Evolutionary conservation across 352 stramenopile genomes (phyloP).

Genomic region (Globisporangium sylvaticum): DNA sequence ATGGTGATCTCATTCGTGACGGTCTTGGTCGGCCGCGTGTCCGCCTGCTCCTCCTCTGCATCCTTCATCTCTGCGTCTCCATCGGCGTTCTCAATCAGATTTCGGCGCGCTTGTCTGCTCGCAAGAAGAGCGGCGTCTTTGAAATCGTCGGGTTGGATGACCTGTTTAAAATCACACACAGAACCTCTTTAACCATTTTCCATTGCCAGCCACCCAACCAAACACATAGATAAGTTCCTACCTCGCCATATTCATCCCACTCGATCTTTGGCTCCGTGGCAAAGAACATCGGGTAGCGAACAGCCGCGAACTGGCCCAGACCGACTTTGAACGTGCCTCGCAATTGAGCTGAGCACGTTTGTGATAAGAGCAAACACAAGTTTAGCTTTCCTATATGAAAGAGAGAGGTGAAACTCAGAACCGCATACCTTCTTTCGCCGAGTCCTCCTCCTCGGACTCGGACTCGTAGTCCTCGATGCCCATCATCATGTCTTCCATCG

Average conservation of each 20-base stretch:
- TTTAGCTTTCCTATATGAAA: not conserved
- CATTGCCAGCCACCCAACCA: not conserved
- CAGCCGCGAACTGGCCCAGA: constrained; percentile 76
- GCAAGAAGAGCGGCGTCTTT: constrained; percentile 66
- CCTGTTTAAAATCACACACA: constrained; percentile 13
- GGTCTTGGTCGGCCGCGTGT: constrained; percentile 79
- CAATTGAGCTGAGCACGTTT: constrained; percentile 51
- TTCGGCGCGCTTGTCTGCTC: constrained; percentile 60
- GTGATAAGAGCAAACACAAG: not conserved
- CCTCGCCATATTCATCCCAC: constrained; percentile 88
- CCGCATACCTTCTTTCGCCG: constrained; percentile 50
- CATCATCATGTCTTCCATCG: constrained; percentile 92
- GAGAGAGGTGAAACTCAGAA: not conserved
- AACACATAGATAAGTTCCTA: constrained; percentile 11
- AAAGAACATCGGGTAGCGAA: constrained; percentile 88
- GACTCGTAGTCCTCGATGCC: constrained; percentile 88
- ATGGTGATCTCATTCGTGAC: constrained; percentile 65
- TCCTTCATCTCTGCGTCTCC: constrained; percentile 72
- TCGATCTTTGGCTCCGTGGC: constrained; percentile 82
- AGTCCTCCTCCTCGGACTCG: constrained; percentile 72
- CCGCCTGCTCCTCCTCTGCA: constrained; percentile 49
- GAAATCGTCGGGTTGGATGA: constrained; percentile 82
- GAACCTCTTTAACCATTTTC: not conserved
- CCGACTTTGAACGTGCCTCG: constrained; percentile 85
- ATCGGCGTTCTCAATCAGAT: constrained; percentile 55